Base-by-base conservation (phyloP, 805 yeast genomes). In the Sugiyamaella chiloensis region DNA sequence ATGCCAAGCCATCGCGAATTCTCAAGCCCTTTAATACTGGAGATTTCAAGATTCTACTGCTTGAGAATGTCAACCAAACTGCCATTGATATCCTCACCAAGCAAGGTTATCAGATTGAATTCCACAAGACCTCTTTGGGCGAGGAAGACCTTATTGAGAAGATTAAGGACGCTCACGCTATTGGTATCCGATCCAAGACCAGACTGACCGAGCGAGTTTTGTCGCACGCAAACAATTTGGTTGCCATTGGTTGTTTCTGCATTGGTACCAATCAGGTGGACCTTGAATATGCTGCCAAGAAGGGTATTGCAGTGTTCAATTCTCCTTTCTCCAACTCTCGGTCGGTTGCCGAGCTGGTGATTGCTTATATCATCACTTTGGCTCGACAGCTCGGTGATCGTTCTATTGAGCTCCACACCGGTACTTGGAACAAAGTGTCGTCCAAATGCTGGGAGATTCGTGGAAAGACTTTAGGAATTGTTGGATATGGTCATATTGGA, bases 191-290 rank as follows among this genome's bases (percentile, higher is more conserved):
- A 75, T 93, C 98, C 52, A 93, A 93, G 76, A 93, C 99, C 44
- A 86, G 82, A 68, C 75, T 93, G 63, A 87, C 89, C 34, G 84
- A 79, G 57, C 81, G 80, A 44, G 81, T 93, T 24, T 75, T 93
- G 60, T 74, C 79, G 55, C 87, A 86, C 60, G 99, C 99, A 49
- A 85, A 83, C 67, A 87, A 91, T 73, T 76, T 93, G 69, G 86
- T 86, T 23, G 90, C 80, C 26, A 75, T 93, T 69, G 99, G 99
- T 49, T 93, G 99, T 74, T 93, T 93, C 85, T 93, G 99, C 78
- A 93, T 93, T 59, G 99, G 99, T 63, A 93, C 98, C 52, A 93
- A 93, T 74, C 99, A 93, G 73, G 99, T 93, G 47, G 95, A 93
- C 67, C 76, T 90, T 55, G 87, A 86, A 58, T 86, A 66, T 60